phyloP scores from a whole-genome alignment of 192 early-diverging fungal genomes.

The Coemansia sp. region DNA sequence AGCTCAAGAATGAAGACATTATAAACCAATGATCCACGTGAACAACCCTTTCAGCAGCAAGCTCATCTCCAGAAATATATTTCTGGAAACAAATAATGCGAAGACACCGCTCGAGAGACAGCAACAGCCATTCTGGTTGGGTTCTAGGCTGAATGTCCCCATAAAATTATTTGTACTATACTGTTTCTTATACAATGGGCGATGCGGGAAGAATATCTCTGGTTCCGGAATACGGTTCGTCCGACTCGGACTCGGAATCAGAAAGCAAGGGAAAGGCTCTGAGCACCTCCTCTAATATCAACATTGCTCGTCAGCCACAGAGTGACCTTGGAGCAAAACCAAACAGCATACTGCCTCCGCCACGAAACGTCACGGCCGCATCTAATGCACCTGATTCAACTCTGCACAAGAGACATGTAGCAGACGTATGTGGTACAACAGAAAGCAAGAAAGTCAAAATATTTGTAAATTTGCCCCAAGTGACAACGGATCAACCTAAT shows the following conservation, averaged over 20 bases:
- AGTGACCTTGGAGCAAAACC: conserved; percentile 19
- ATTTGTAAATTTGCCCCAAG: conserved; percentile 30
- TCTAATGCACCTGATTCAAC: not conserved
- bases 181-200: conserved; percentile 8
- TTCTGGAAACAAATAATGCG: not conserved
- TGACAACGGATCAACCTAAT: not conserved
- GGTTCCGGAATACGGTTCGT: conserved; percentile 40
- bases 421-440: not conserved
- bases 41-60: not conserved
- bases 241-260: conserved; percentile 29
- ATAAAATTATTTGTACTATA: conserved; percentile 2
- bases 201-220: conserved; percentile 20
- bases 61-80: not conserved
- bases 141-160: not conserved
- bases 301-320: not conserved
- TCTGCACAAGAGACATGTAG: not conserved
- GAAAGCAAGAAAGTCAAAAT: conserved; percentile 25
- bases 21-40: conserved; percentile 9
- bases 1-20: not conserved
- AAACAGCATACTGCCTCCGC: conserved; percentile 39
- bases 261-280: conserved; percentile 1
- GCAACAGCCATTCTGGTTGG: not conserved
- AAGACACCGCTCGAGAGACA: not conserved
- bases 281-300: not conserved
- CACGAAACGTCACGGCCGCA: conserved; percentile 5